A percentile compares a stretch with the other conserved stretches of the same genome.
Evolutionary conservation across 306 rosid species (phyloP).

Genomic region (Dryas drummondii): DNA sequence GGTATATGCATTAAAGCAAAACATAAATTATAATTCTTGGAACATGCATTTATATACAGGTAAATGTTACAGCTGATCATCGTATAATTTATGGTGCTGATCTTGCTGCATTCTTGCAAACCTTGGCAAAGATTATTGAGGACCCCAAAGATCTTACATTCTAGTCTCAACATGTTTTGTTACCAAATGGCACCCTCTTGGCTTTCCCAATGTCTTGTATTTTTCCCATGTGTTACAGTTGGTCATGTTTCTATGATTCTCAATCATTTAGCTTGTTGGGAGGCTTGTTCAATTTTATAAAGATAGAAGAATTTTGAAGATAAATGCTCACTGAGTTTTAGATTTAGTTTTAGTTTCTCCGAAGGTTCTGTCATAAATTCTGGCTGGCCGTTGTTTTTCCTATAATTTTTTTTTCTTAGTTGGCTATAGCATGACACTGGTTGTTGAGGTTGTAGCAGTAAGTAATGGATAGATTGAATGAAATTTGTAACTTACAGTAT

Average conservation of each 20-base stretch:
- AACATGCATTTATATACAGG: constrained; percentile 47
- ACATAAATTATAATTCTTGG: constrained; percentile 25
- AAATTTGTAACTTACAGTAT: neutral
- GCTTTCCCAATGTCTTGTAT: constrained; percentile 1
- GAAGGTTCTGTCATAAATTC: constrained; percentile 3
- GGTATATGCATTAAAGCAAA: neutral
- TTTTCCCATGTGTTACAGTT: neutral
- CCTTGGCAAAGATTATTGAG: constrained; percentile 79
- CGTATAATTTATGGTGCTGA: constrained; percentile 93
- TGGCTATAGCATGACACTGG: neutral
- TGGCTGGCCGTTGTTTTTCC: neutral
- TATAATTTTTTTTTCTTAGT: neutral
- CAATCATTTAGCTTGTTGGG: constrained; percentile 10
- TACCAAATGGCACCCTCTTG: constrained; percentile 13
- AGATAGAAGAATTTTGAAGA: constrained; percentile 32
- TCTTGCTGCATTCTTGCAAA: constrained; percentile 91
- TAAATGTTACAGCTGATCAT: constrained; percentile 97
- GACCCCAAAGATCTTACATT: constrained; percentile 96
- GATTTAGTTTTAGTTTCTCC: neutral
- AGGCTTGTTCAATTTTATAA: constrained; percentile 18
- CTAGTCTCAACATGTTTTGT: constrained; percentile 41
- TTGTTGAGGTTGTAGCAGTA: neutral
- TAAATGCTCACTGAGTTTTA: constrained; percentile 4
- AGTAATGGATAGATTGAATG: neutral
- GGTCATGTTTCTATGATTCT: constrained; percentile 2